Evolutionary conservation across 371 early-diverging fungal genomes (phyloP).

Genomic region (Fennellomyces sp.): DNA sequence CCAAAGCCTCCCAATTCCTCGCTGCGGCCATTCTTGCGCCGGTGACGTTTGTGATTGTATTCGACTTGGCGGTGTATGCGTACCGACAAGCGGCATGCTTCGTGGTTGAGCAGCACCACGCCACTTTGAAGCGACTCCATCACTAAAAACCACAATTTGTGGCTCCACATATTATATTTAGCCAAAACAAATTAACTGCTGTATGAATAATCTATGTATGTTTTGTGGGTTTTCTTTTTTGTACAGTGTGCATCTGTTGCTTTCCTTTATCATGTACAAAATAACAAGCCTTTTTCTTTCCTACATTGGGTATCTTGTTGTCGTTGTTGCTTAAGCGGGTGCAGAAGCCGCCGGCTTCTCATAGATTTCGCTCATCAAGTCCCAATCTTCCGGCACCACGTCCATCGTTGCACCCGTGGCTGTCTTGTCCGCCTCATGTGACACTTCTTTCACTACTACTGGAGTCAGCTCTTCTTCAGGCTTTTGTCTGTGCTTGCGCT

Average conservation of each 20-base stretch:
- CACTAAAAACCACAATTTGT: neutral
- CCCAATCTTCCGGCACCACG: constrained; percentile 37
- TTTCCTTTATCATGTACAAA: too few relatives aligned
- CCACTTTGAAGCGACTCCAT: neutral
- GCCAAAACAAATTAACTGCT: too few relatives aligned
- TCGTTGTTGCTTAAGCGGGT: neutral
- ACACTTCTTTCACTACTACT: neutral
- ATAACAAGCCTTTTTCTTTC: too few relatives aligned
- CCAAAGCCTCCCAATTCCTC: constrained; percentile 6
- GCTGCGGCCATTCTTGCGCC: constrained; percentile 14
- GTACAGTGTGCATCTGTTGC: too few relatives aligned
- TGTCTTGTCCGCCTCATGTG: neutral
- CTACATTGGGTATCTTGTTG: too few relatives aligned
- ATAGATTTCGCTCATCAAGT: constrained; percentile 43
- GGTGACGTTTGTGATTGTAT: constrained; percentile 6
- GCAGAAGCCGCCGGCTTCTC: constrained; percentile 15
- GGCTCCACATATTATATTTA: too few relatives aligned
- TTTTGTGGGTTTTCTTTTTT: too few relatives aligned
- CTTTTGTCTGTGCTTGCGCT: neutral
- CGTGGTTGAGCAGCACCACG: too few relatives aligned
- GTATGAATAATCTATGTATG: too few relatives aligned
- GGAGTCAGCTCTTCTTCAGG: constrained; percentile 11
- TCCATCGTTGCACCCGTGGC: constrained; percentile 7
- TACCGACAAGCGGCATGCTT: constrained; percentile 7
- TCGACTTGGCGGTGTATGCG: constrained; percentile 13